Base-by-base conservation (phyloP, 73 alveolate species). In the Tetrahymena malaccensis region DNA sequence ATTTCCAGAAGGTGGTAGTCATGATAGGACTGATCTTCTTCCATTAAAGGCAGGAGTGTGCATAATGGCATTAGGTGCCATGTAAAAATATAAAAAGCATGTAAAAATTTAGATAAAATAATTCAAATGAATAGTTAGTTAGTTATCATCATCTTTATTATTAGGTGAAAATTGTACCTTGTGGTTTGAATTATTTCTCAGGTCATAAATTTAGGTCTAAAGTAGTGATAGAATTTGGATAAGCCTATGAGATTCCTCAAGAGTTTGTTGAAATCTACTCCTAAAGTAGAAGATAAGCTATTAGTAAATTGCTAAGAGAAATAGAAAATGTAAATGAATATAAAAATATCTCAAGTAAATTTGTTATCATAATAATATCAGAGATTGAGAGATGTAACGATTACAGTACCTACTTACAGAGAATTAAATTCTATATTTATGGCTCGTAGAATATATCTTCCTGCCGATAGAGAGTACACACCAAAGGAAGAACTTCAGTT, bases 1-100 rank as follows among this genome's bases (percentile, higher is more conserved):
- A 43, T 99, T 99, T 96, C 99, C 99, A 7, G 99, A 99, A 96
- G 99, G 99, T 40, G 99, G 99, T 19, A 98, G 99, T 22, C 99
- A 99, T 94, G 99, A 99, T 97, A 95, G 98, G 43, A 96, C 99
- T 4, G 98, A 98, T 35, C 94, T 98, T 34, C 96, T 99, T 43
- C 99, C 99, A 44, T 95, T 99, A 22, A 99, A 99, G 85, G 99
- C 99, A 57, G 99, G 99, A 84, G 99, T 99, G 5, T 98, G 99
- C 31, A 95, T 98, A 38, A 98, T 98, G 98, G 99, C 99, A 31
- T 94, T 99, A 35, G 99, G 99, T 34, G 99, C 99, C 9, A 98
- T 98, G 99, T 98, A 98, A 56, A 97, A 98, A 94, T 97, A 98
- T 96, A 97, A 98, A 84, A 96, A 96, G 43, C 94, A 97, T 94